Base-by-base conservation (phyloP, 768 basidiomycete species). In the Termitomyces sp. region DNA sequence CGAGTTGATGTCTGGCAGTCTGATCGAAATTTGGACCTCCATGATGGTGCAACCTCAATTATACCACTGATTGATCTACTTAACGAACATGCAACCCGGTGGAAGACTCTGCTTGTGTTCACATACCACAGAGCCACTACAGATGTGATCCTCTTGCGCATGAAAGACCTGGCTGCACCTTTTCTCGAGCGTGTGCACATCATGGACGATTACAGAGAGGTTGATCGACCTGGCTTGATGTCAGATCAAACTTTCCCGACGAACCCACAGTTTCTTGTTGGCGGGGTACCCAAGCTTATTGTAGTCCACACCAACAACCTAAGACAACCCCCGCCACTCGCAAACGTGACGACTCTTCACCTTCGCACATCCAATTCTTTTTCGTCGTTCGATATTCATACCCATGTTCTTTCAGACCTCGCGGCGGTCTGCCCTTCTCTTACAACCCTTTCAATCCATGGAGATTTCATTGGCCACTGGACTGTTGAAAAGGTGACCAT, bases 331-430 rank as follows among this genome's bases (percentile, higher is more conserved):
- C 68, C 71, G 17, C 61, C 60, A 14, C 56, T 74, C 11, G 51
- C 60, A 3, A 71, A 66, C 45, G 32, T 76, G 19, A 70, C 68
- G 7, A 68, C 69, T 8, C 64, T 76, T 22, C 62, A 69, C 52
- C 62, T 72, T 12, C 62, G 66, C 46, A 51, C 59, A 19, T 51
- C 62, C 21, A 46, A 34, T 11, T 41, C 26, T 24, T 51, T 52
- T 21, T 54, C 56, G 12, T 51, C 56, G 19, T 32, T 40, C 12
- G 54, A 54, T 10, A 37, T 60, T 3, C 48, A 62, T 22, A 17
- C 41, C 19, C 5, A 24, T 2, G 21, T 58, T 11, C 45, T 62
- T 34, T 45, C 37, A 37, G 50, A 53, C 15, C 55, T 63, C 34
- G 35, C 41, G 2, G 58, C 40, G 19, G 53, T 58, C 5, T 64